Evolutionary conservation across 2,329 filamentous ascomycete species (phyloP), one percentile per base, ranked within the genome.

Genomic region (Diaporthe sp.): DNA sequence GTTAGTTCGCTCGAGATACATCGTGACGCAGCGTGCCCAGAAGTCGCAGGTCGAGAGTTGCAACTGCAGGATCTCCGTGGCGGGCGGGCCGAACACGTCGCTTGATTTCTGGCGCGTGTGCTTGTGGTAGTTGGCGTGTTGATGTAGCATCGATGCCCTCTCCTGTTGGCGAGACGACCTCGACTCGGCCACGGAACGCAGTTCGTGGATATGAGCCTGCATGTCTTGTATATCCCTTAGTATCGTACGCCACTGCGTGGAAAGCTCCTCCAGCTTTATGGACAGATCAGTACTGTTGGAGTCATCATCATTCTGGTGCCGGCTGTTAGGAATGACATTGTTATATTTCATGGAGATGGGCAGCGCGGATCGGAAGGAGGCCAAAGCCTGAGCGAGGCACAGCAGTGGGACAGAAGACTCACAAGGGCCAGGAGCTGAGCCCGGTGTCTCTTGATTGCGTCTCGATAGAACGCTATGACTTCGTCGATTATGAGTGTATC

Each of bases 21-120:
- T 73, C 28, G 55, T 75, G 57, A 77, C 76, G 17, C 76, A 77
- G 28, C 76, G 73, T 12, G 63, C 42, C 76, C 76, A 77, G 39
- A 77, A 77, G 63, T 77, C 76, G 37, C 76, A 77, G 15, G 76
- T 77, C 13, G 76, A 77, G 13, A 73, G 57, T 25, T 77, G 76
- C 47, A 77, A 42, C 76, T 77, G 71, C 2, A 77, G 44, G n/a
- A 77, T 67, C 73, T 77, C 76, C 2, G 70, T 47, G 9, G 76
- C 70, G 12, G 72, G 76, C 5, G 76, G 76, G 2, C 76, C 76
- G 22, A 77, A 70, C 15, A 77, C 76, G 15, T 77, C 76, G 37
- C 76, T 77, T 42, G 73, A 75, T 71, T 73, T 55, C 58, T 77
- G 76, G 25, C 76, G 75, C 20, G 75, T 76, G 72, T 76, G 76